A percentile compares a stretch with the other conserved stretches of the same genome.
These are phyloP conservation scores for Fusarium oxysporum DNA, from an alignment of 2,329 filamentous ascomycete species.

Conservation along the genomic window DNA sequence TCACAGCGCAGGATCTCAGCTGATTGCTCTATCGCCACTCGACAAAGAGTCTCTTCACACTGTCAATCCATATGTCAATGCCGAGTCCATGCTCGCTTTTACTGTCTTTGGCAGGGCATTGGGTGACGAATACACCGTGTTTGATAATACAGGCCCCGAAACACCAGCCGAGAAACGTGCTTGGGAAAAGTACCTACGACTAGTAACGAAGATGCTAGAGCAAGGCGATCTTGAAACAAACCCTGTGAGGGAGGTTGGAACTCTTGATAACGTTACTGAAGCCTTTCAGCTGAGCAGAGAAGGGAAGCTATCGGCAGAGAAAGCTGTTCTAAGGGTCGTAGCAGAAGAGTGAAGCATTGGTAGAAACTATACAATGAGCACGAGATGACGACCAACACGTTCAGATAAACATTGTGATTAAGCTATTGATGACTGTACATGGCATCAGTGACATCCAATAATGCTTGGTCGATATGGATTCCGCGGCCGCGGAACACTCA, in stretches of 20 bases:
- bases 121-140: neutral
- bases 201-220: neutral
- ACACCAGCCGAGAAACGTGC: neutral
- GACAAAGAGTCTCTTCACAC: neutral
- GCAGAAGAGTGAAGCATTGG: neutral
- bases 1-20: neutral
- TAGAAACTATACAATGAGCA: neutral
- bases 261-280: neutral
- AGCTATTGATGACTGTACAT: neutral
- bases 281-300: constrained; percentile 12
- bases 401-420: neutral
- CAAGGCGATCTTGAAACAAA: neutral
- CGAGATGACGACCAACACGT: rapidly evolving
- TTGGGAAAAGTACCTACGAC: neutral
- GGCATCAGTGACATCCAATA: neutral
- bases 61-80: neutral
- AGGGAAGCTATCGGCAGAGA: constrained; percentile 7
- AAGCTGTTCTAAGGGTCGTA: neutral
- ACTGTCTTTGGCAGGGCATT: constrained; percentile 12
- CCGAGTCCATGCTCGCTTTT: neutral
- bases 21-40: constrained; percentile 2
- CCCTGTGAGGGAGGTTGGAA: neutral
- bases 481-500: neutral
- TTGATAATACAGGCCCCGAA: neutral
- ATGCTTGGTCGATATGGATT: neutral